Evolutionary conservation across 768 basidiomycete species (phyloP), one percentile per base, ranked within the genome.

Genomic region (Hygrophorus russula): DNA sequence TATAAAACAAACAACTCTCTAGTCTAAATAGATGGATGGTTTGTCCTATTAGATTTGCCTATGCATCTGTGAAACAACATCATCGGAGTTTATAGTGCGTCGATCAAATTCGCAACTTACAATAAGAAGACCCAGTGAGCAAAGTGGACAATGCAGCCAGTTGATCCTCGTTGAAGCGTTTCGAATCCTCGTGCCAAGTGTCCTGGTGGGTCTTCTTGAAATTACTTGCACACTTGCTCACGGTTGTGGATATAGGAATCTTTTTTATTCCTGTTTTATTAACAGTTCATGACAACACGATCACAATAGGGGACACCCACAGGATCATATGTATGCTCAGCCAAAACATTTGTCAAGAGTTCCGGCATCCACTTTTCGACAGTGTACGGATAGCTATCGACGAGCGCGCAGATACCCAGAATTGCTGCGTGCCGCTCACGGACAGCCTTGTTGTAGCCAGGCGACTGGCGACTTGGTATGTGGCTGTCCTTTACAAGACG

Each of bases 331-430:
- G 83, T 81, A 58, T 90, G 84, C 52, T 86, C 82, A 8, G 80
- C 81, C 44, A 92, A 67, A 14, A 86, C 73, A 47, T 74, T 80
- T 31, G 85, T 82, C 48, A 93, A 64, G 35, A 96, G 70, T 37
- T 80, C 78, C 0, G 92, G 88, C 75, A 94, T 81, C 84, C 92
- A 98, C 49, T 80, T 78, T 55, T 94, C 94, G 11, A 97, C 83
- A 1, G 91, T 92, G 62, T 96, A 96, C 0, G 94, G 94, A 58
- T 86, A 94, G 45, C 91, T 93, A 53, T 93, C 88, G 28, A 98
- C 78, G 27, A 98, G 67, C 4, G 94, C 89, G 50, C 88, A 89
- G 35, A 93, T 80, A n/a, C 94, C 94, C 38, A 98, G 70, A 45
- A 98, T 85, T 1, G 91, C 91, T 18, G 88, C 86, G 59, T 96